These are phyloP conservation scores for Carex littledalei DNA, from an alignment of 176 grass and related monocot genomes.

Conservation along the genomic window DNA sequence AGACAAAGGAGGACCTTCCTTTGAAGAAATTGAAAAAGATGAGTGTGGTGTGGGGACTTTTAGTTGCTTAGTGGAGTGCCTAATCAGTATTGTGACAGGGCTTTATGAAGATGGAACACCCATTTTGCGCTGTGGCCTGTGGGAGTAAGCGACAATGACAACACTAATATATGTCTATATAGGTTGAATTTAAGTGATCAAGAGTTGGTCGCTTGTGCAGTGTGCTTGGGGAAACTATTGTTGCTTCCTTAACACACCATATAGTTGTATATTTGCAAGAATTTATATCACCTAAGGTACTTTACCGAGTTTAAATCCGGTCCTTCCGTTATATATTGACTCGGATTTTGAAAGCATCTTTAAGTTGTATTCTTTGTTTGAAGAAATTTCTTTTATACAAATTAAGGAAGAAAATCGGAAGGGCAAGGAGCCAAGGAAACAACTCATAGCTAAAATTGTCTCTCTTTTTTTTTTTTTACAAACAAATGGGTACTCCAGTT, in stretches of 20 bases:
- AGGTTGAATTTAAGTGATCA: background rate
- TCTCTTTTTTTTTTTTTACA: no score
- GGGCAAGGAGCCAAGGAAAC: background rate
- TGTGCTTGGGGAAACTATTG: background rate
- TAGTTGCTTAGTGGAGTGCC: background rate
- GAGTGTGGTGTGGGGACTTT: background rate
- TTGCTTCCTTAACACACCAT: background rate
- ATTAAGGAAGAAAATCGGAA: no score
- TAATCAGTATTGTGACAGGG: background rate
- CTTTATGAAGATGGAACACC: background rate
- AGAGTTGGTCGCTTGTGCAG: no score
- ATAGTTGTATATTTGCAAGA: background rate
- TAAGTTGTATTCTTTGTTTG: background rate
- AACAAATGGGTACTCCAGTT: no score
- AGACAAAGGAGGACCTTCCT: constrained; percentile 6
- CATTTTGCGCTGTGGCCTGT: background rate
- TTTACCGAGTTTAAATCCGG: no score
- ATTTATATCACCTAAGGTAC: no score
- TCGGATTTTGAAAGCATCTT: background rate
- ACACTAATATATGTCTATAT: background rate
- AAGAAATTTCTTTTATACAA: background rate
- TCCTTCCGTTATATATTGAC: no score
- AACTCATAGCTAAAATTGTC: background rate
- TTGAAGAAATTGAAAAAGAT: background rate
- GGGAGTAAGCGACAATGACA: background rate